Evolutionary conservation across 345 rosid genomes (phyloP), one percentile per base, ranked within the genome.

Genomic region (Hibiscus mutabilis): DNA sequence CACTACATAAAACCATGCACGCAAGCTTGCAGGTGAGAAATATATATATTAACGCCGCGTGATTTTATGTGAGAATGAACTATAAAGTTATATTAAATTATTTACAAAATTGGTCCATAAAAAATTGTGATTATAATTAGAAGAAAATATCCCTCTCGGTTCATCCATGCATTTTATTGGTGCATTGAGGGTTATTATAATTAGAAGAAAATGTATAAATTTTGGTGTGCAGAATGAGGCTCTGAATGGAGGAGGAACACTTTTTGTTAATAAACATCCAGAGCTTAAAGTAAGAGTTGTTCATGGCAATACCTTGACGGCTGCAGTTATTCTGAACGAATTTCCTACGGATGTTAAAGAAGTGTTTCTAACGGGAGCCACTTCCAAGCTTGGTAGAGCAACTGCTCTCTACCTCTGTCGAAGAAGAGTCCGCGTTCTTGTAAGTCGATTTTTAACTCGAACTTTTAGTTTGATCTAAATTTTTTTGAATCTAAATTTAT

Each of bases 301-400:
- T 21, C 99, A 96, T 78, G 99, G 99, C 60, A 96, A 96, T 74
- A 96, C 99, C n/a, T 80, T 88, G 40, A 96, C 99, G 0, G 98
- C 98, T 24, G 99, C 97, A 2, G 99, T 96, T 24, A 92, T 96
- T 75, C 88, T 96, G 21, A 74, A 92, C 59, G 97, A 91, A 58
- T 73, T 96, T 35, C 86, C 89, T 0, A 68, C 78, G 60, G 95
- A 92, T 53, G 93, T 89, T 13, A 77, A 82, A 72, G 97, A 92
- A 76, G 97, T 96, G 49, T 92, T 96, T 79, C 76, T 96, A 74
- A 86, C 97, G 0, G 99, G 99, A 67, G 98, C 98, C 37, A 96
- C 99, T 82, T 96, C 98, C 68, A 96, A 96, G 82, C 94, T 96
- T 13, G 99, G 99, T 57, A 80, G 99, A 82, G 99, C 98, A 42